Conservation (phyloP, 2,329 filamentous ascomycete genomes). For the Delphinella strobiligena region DNA sequence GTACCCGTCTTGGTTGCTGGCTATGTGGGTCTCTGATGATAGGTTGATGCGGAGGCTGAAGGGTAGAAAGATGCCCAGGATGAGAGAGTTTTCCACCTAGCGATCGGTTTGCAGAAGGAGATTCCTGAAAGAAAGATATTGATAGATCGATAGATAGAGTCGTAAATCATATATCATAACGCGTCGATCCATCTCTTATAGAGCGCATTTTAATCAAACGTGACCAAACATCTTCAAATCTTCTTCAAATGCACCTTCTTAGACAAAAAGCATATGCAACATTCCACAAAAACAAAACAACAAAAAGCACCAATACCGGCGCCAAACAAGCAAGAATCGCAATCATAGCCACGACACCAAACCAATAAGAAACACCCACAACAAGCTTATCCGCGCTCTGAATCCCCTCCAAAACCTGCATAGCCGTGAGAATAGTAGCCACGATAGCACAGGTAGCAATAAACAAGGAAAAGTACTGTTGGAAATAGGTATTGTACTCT, state of each 20-base stretch:
- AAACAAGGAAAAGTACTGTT: conserved; percentile 5
- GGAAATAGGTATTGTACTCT: conserved; percentile 9
- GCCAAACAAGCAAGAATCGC: conserved; percentile 1
- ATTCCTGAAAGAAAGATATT: no score
- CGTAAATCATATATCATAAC: no score
- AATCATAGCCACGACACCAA: conserved; percentile 6
- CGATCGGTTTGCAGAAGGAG: no score
- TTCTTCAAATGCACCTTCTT: background rate
- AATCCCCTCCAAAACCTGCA: conserved; percentile 9
- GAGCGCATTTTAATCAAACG: no score
- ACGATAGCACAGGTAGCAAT: conserved; percentile 8
- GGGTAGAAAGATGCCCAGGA: no score
- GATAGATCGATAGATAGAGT: no score
- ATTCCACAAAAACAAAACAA: conserved; percentile 1
- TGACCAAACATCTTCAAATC: no score
- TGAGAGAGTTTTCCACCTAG: no score
- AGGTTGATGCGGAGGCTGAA: no score
- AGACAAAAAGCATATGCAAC: background rate
- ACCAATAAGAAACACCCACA: conserved; percentile 4
- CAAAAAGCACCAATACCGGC: background rate
- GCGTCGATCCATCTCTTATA: no score
- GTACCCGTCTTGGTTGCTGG: no score
- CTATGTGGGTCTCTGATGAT: no score
- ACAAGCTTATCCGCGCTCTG: background rate
- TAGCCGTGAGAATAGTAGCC: conserved; percentile 7